Conservation (phyloP, 768 basidiomycete genomes). For the Mycena filopes region DNA sequence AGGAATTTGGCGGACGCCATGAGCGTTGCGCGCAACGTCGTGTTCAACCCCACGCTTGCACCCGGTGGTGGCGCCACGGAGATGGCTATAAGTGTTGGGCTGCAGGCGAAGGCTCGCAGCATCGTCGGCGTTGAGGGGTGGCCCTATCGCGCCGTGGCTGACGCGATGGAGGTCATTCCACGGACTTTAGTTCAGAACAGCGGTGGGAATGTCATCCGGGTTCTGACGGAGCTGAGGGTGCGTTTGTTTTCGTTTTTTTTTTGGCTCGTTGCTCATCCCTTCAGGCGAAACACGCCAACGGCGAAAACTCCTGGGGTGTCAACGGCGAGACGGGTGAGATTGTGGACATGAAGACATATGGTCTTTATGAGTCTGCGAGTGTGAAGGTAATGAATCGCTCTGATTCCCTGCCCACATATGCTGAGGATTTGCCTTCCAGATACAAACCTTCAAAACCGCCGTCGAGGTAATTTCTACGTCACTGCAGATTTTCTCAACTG, state of each 20-base stretch:
- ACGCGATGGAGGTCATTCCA: conserved; percentile 98
- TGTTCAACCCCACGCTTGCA: conserved; percentile 94
- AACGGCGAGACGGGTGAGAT: conserved; percentile 97
- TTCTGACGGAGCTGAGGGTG: conserved; percentile 92
- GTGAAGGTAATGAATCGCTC: conserved; percentile 75
- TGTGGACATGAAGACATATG: conserved; percentile 95
- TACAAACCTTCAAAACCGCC: conserved; percentile 97
- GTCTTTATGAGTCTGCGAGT: conserved; percentile 93
- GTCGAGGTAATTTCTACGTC: conserved; percentile 70
- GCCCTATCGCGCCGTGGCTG: conserved; percentile 92
- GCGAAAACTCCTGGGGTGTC: conserved; percentile 92
- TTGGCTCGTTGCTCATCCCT: conserved; percentile 16
- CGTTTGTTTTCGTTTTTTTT: conserved; percentile 36
- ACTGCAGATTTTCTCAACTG: conserved; percentile 8
- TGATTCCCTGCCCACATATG: neutral
- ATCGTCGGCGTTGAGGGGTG: conserved; percentile 91
- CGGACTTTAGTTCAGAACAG: conserved; percentile 94
- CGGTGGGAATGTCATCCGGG: conserved; percentile 94
- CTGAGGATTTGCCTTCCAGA: conserved; percentile 51
- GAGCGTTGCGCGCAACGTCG: conserved; percentile 95
- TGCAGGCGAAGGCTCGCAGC: conserved; percentile 82
- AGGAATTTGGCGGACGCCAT: conserved; percentile 98
- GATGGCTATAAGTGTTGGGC: conserved; percentile 94
- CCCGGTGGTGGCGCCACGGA: conserved; percentile 98
- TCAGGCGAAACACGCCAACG: conserved; percentile 94